Conservation (phyloP, 768 basidiomycete genomes). For the Leucosporidium scottii region DNA sequence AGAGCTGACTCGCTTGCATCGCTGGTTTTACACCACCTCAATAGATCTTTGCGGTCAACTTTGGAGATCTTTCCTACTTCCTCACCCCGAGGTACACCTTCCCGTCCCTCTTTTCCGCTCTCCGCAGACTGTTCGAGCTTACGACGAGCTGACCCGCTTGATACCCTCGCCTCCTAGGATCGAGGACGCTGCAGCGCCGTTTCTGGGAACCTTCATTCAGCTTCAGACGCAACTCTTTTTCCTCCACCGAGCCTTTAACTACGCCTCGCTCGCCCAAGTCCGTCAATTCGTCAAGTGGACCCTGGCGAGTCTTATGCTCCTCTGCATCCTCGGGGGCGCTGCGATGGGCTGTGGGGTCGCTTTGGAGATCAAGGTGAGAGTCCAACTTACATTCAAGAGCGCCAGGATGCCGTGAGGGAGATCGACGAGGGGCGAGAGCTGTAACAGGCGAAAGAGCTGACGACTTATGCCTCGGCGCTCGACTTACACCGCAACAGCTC, state of each 20-base stretch:
- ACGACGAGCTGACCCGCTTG: too few species aligned
- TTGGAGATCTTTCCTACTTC: not conserved
- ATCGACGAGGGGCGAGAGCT: too few species aligned
- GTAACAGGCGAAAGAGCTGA: not conserved
- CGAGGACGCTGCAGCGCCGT: not conserved
- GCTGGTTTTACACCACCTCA: too few species aligned
- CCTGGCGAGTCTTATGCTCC: not conserved
- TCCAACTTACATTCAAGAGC: not conserved
- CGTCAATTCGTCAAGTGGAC: not conserved
- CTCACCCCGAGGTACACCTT: too few species aligned
- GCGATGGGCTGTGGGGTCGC: not conserved
- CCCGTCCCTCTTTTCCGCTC: too few species aligned
- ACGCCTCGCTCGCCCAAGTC: not conserved
- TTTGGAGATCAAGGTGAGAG: not conserved
- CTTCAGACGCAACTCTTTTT: not conserved
- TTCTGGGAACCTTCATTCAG: not conserved
- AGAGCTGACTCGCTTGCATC: too few species aligned
- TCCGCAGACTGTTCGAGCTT: too few species aligned
- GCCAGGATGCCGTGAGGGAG: not conserved
- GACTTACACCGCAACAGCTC: not conserved
- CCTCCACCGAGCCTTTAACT: not conserved
- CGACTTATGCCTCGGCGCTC: not conserved
- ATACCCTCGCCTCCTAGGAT: not conserved
- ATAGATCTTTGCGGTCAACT: slow-evolving; percentile 7
- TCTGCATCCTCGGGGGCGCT: not conserved